Base-by-base conservation (phyloP, 2,329 filamentous ascomycete species). In the Clonostachys rosea region DNA sequence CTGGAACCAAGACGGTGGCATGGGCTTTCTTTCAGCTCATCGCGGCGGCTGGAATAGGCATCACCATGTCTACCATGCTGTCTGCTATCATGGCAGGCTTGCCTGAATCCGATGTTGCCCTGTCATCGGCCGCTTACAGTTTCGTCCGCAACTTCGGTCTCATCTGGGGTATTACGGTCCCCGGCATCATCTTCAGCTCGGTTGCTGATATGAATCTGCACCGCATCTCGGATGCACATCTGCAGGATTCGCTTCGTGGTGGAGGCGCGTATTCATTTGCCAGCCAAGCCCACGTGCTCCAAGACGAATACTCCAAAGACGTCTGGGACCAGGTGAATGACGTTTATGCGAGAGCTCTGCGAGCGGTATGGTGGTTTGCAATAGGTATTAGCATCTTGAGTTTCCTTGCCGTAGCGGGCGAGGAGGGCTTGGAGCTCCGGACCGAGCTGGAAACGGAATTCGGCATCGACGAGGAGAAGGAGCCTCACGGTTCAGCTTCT, bases 91-190 rank as follows among this genome's bases (percentile, higher is more conserved):
- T 73, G 49, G 71, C 67, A 0, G 46, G 55, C 0, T 43, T 68
- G 0, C 39, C 51, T 1, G 68, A 73, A 37, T 46, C 47, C 1
- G 68, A 75, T 43, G 54, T 60, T 9, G 63, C 66, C 1, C 53
- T 59, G 0, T 65, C 67, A 0, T 66, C 66, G 1, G 61, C 60
- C 0, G 67, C 67, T 18, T 73, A 65, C 59, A 55, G 57, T 0
- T 78, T 76, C 46, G 60, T 72, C 36, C 65, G 74, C 5, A 64
- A 58, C 5, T 65, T 78, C 7, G 75, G 74, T 0, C 52, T 60
- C 6, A 64, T 73, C 4, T 68, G 75, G 54, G 73, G 74, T 5
- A 65, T 76, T 2, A 64, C 71, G 0, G 65, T 79, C 6, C 68
- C 69, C 0, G 65, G 65, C 0, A 56, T 62, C 1, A 62, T 74